phyloP scores from a whole-genome alignment of 345 rosid genomes.

The Murraya koenigii region DNA sequence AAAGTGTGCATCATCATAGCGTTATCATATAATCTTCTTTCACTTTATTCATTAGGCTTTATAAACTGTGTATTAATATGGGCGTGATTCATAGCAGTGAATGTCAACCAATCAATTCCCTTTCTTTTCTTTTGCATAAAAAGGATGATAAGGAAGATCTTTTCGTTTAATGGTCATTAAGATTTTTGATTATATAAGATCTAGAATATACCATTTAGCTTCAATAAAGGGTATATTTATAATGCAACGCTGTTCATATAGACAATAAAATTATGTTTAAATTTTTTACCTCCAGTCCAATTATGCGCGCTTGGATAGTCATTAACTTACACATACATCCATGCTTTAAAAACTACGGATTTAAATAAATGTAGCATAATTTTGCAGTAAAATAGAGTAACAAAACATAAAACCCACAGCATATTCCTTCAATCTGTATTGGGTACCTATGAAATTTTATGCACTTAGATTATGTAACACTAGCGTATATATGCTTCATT shows the following conservation, averaged over 20 bases:
- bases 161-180: not conserved
- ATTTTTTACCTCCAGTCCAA: not conserved
- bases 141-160: not conserved
- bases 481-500: too few relatives aligned
- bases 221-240: not conserved
- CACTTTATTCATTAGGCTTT: not conserved
- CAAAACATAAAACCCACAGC: too few relatives aligned
- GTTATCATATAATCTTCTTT: not conserved
- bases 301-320: too few relatives aligned
- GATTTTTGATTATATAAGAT: not conserved
- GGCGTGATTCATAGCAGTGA: not conserved
- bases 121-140: not conserved
- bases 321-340: too few relatives aligned
- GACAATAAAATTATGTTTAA: too few relatives aligned
- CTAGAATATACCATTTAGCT: not conserved
- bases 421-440: too few relatives aligned
- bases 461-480: too few relatives aligned
- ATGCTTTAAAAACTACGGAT: too few relatives aligned
- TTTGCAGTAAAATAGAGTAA: too few relatives aligned
- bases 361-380: too few relatives aligned
- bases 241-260: not conserved
- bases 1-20: not conserved
- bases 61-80: too few relatives aligned
- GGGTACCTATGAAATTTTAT: too few relatives aligned
- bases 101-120: not conserved